Evolutionary conservation across 1,284 basidiomycete genomes (phyloP).

Genomic region (Cystobasidium sp.): DNA sequence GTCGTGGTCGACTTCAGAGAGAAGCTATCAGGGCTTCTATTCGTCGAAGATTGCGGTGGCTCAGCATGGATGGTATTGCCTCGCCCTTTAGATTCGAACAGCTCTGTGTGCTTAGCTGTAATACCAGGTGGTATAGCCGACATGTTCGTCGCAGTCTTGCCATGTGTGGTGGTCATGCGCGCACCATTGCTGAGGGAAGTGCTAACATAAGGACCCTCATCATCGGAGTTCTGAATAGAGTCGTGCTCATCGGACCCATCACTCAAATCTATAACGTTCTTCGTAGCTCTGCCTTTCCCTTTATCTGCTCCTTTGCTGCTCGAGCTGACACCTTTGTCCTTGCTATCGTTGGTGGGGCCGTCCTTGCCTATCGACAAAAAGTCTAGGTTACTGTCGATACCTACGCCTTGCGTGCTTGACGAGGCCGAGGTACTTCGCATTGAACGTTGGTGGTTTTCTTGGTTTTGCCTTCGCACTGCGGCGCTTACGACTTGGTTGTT

Average conservation of each 20-base stretch:
- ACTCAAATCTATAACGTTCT: neutral
- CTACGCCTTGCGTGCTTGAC: too few species aligned
- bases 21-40: slow-evolving; percentile 10
- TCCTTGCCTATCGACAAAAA: neutral
- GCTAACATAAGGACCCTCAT: neutral
- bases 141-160: neutral
- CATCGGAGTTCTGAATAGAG: slow-evolving; percentile 4
- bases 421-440: too few species aligned
- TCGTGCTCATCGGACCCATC: slow-evolving; percentile 11
- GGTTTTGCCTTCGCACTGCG: too few species aligned
- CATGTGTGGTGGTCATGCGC: neutral
- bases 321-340: neutral
- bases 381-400: too few species aligned
- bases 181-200: slow-evolving; percentile 1
- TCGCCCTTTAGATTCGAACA: slow-evolving; percentile 2
- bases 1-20: neutral
- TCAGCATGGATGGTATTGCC: slow-evolving; percentile 1
- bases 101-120: neutral
- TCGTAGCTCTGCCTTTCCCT: slow-evolving; percentile 1
- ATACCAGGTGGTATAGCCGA: neutral
- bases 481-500: too few species aligned
- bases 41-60: neutral
- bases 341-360: neutral
- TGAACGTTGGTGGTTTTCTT: too few species aligned
- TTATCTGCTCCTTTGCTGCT: neutral